Evolutionary conservation across 2,329 filamentous ascomycete genomes (phyloP).

Genomic region (Colletotrichum sp.): DNA sequence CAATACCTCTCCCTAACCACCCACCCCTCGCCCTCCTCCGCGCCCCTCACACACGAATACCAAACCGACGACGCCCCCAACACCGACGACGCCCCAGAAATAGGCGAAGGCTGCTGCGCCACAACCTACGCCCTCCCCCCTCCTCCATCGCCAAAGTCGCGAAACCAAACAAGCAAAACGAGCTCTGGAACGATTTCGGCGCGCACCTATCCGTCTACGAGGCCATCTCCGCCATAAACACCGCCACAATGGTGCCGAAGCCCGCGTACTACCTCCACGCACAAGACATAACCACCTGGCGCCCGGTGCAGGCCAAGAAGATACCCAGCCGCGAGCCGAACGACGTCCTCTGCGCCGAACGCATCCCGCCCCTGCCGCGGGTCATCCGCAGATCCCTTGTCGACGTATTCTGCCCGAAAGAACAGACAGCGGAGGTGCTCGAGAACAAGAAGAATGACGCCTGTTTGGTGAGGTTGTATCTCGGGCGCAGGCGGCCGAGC

Average conservation of each 20-base stretch:
- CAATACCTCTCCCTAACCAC: neutral
- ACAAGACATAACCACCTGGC: neutral
- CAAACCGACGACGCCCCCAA: neutral
- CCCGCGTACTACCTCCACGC: neutral
- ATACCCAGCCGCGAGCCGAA: neutral
- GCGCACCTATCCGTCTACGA: neutral
- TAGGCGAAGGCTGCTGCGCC: neutral
- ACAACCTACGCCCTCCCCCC: neutral
- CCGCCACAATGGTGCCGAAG: neutral
- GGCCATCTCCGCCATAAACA: neutral
- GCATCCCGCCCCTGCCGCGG: neutral
- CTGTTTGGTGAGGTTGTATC: neutral
- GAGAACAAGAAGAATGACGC: neutral
- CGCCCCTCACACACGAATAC: neutral
- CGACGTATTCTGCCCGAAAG: neutral
- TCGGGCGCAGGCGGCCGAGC: neutral
- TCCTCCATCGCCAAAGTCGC: neutral
- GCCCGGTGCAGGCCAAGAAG: neutral
- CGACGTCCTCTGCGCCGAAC: neutral
- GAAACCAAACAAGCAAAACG: neutral
- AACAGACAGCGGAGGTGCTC: neutral
- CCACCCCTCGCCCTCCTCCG: neutral
- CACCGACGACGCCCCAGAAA: neutral
- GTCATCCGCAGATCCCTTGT: accelerated
- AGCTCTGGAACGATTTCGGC: neutral